Evolutionary conservation across 768 basidiomycete species (phyloP).

Genomic region (Mycena filopes): DNA sequence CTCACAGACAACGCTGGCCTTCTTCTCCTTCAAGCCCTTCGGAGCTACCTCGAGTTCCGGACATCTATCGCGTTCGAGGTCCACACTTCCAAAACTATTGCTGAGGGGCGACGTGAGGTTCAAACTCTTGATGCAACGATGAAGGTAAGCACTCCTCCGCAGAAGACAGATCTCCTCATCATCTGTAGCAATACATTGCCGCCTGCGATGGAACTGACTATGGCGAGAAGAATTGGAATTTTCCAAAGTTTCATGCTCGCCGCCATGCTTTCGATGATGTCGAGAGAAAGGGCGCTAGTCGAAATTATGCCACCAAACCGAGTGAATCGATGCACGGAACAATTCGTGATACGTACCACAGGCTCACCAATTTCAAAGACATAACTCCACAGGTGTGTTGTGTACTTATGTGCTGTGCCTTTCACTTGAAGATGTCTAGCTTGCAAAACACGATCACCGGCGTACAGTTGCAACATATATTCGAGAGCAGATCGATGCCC

Average conservation of each 20-base stretch:
- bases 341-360: conserved; percentile 29
- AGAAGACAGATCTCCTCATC: no score
- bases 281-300: conserved; percentile 21
- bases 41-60: conserved; percentile 44
- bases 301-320: conserved; percentile 34
- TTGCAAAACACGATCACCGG: conserved; percentile 9
- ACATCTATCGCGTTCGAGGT: conserved; percentile 43
- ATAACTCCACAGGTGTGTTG: conserved; percentile 29
- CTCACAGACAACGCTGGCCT: conserved; percentile 36
- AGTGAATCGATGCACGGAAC: conserved; percentile 37
- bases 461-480: conserved; percentile 3
- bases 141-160: conserved; percentile 36
- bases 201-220: background rate
- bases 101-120: conserved; percentile 33
- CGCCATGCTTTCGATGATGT: conserved; percentile 34
- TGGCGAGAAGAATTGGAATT: background rate
- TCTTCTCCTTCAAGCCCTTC: conserved; percentile 40
- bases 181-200: background rate
- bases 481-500: conserved; percentile 7
- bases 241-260: background rate
- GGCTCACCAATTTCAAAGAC: conserved; percentile 32
- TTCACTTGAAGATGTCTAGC: background rate
- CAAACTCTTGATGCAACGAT: conserved; percentile 32
- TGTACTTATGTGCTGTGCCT: no score
- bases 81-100: conserved; percentile 43